A percentile compares a stretch with the other conserved stretches of the same genome.
These are phyloP conservation scores for Prillingera fragicola DNA, from an alignment of 1,284 basidiomycete genomes.

Conservation along the genomic window DNA sequence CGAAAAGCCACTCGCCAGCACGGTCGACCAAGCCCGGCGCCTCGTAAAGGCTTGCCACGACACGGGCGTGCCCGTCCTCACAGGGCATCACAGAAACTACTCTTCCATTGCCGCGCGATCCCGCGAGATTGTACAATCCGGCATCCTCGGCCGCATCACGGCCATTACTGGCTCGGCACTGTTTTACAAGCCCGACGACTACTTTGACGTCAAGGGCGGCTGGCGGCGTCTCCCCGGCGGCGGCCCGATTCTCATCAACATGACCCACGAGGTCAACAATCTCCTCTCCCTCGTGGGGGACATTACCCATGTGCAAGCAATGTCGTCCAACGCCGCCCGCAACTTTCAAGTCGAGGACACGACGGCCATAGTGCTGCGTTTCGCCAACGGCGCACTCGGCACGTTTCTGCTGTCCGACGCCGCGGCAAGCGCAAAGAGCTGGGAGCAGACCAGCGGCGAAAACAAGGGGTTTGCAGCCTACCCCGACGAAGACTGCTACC, in stretches of 20 bases:
- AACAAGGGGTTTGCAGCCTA: not conserved
- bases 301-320: not conserved
- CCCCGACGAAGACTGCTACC: constrained; percentile 1
- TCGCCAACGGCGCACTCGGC: not conserved
- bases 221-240: not conserved
- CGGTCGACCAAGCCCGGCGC: not conserved
- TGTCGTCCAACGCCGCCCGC: not conserved
- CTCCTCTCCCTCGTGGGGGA: not conserved
- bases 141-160: not conserved
- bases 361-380: not conserved
- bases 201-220: not conserved
- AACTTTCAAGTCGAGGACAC: not conserved
- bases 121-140: not conserved
- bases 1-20: not conserved
- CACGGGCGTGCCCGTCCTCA: not conserved
- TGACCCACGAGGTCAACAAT: not conserved
- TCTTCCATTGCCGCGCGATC: not conserved
- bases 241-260: not conserved
- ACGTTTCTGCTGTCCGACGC: not conserved
- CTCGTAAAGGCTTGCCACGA: not conserved
- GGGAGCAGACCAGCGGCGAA: constrained; percentile 1
- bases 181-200: not conserved
- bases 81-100: not conserved
- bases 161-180: not conserved
- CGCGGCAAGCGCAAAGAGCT: not conserved